phyloP scores from a whole-genome alignment of 2,329 filamentous ascomycete species.

The Epichloe uncinata region DNA sequence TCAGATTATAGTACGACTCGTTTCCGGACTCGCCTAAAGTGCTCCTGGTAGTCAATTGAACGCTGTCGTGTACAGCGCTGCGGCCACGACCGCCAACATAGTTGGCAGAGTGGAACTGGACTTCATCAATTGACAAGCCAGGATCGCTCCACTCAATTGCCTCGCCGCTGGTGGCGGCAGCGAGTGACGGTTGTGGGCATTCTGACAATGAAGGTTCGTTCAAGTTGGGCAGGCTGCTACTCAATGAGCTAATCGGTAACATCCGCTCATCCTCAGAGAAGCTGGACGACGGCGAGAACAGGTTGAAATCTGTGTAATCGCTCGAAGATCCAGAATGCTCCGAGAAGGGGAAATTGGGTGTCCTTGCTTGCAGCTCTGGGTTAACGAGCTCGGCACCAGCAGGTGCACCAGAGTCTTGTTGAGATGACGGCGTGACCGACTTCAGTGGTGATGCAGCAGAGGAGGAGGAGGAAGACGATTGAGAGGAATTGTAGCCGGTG shows the following conservation, averaged over 20 bases:
- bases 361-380: conserved; percentile 2
- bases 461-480: conserved; percentile 14
- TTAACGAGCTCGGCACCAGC: conserved; percentile 5
- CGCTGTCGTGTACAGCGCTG: neutral
- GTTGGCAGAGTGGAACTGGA: neutral
- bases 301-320: conserved; percentile 41
- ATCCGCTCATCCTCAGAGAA: conserved; percentile 36
- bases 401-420: conserved; percentile 9
- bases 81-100: conserved; percentile 1
- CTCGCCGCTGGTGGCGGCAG: neutral
- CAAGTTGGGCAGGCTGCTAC: conserved; percentile 3
- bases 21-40: neutral
- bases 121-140: neutral
- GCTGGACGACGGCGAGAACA: conserved; percentile 37
- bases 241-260: conserved; percentile 16
- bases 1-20: neutral
- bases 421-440: conserved; percentile 13
- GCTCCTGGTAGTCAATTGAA: neutral
- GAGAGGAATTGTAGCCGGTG: conserved; percentile 28
- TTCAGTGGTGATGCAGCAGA: conserved; percentile 15
- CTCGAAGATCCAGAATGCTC: conserved; percentile 7
- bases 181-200: neutral
- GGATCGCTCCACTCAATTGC: neutral
- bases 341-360: conserved; percentile 27
- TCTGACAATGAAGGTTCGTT: conserved; percentile 4